A percentile compares a stretch with the other conserved stretches of the same genome.
These are phyloP conservation scores for Vachellia pachyceras DNA, from an alignment of 306 rosid species.

Conservation along the genomic window DNA sequence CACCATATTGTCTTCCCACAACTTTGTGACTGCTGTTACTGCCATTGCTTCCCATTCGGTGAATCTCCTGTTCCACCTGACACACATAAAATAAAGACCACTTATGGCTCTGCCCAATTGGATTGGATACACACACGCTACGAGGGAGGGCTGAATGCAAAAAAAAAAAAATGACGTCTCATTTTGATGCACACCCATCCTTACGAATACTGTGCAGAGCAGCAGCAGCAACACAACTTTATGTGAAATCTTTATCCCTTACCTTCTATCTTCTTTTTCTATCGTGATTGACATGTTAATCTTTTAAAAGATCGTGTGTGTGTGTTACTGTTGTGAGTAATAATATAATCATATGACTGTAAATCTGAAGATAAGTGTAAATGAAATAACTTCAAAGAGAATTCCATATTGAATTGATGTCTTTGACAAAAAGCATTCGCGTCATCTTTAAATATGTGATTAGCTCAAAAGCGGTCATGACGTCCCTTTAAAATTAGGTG, in stretches of 20 bases:
- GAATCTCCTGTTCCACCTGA: slow-evolving; percentile 62
- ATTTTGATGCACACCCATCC: slow-evolving; percentile 12
- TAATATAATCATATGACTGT: too few species aligned
- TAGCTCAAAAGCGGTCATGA: slow-evolving; percentile 28
- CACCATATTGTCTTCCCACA: slow-evolving; percentile 58
- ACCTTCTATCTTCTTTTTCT: not conserved
- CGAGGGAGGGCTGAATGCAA: not conserved
- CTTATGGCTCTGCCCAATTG: slow-evolving; percentile 10
- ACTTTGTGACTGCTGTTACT: slow-evolving; percentile 44
- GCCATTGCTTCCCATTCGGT: slow-evolving; percentile 46
- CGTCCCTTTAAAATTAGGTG: slow-evolving; percentile 41
- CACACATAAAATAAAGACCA: slow-evolving; percentile 14
- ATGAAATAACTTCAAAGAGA: slow-evolving; percentile 5
- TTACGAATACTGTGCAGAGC: not conserved
- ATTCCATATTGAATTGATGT: slow-evolving; percentile 15
- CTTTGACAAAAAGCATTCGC: slow-evolving; percentile 39
- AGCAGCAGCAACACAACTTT: slow-evolving; percentile 6
- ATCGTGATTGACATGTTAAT: not conserved
- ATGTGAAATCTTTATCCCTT: slow-evolving; percentile 1
- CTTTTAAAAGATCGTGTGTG: not conserved
- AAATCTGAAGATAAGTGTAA: not conserved
- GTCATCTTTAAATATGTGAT: slow-evolving; percentile 38
- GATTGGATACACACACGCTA: slow-evolving; percentile 29
- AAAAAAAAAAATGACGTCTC: slow-evolving; percentile 38
- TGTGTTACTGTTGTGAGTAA: too few species aligned